These are phyloP conservation scores for Trichosanthes truncata DNA, from an alignment of 306 rosid species.

Conservation along the genomic window DNA sequence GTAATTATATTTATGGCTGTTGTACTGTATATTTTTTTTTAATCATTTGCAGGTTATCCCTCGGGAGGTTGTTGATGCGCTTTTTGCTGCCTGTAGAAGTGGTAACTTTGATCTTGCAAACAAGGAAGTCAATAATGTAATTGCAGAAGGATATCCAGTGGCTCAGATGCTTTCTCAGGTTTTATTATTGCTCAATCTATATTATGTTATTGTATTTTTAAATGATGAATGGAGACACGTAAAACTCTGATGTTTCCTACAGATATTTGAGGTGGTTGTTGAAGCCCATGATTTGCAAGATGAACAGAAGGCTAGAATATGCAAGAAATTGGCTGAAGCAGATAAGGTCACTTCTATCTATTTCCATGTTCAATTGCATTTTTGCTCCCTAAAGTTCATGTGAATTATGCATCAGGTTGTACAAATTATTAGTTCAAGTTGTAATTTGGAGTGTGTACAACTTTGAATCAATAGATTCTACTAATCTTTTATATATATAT, in stretches of 20 bases:
- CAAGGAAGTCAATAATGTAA: conserved; percentile 72
- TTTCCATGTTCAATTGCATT: not conserved
- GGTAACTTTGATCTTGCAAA: conserved; percentile 85
- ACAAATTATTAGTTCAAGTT: not conserved
- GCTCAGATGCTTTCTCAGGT: conserved; percentile 84
- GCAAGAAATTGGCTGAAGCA: conserved; percentile 77
- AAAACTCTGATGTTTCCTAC: conserved; percentile 3
- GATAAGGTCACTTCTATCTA: conserved; percentile 53
- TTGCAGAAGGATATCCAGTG: conserved; percentile 95
- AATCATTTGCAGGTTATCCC: conserved; percentile 50
- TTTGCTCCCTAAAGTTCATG: not conserved
- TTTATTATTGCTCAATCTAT: conserved; percentile 10
- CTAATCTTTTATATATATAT: not conserved
- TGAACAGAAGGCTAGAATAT: conserved; percentile 83
- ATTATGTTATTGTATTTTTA: not conserved
- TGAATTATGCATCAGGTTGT: not conserved
- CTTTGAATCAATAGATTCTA: not conserved
- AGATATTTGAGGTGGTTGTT: conserved; percentile 70
- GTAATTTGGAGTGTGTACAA: not conserved
- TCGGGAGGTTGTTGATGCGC: conserved; percentile 35
- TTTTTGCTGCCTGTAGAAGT: conserved; percentile 63
- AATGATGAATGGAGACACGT: not conserved
- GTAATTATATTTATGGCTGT: not conserved
- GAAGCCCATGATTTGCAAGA: conserved; percentile 66
- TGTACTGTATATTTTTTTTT: conserved; percentile 7